Conservation (phyloP, 352 stramenopile species). For the Pythium apleroticum region DNA sequence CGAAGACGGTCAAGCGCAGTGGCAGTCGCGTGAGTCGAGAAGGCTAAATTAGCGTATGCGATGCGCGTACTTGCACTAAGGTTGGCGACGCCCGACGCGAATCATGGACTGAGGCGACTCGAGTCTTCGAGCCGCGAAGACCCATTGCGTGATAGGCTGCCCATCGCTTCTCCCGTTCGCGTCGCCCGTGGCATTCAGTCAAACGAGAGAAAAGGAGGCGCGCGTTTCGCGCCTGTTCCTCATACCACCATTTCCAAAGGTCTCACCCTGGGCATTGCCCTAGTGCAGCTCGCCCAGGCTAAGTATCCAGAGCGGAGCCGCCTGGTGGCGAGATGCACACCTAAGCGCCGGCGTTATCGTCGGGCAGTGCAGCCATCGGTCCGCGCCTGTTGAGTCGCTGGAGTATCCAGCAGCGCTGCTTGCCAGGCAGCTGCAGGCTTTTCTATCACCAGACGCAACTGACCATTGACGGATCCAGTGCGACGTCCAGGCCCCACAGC, state of each 20-base stretch:
- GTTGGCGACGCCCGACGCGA: neutral
- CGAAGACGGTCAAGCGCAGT: neutral
- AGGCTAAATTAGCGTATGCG: conserved; percentile 17
- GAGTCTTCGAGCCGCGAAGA: neutral
- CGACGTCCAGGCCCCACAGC: neutral
- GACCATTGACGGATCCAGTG: neutral
- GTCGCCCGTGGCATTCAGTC: neutral
- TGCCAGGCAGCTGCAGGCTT: neutral
- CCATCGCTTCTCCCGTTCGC: conserved; percentile 17
- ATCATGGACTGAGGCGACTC: conserved; percentile 20
- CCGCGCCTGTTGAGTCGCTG: neutral
- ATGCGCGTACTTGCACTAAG: neutral
- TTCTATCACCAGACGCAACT: neutral
- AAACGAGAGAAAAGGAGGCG: neutral
- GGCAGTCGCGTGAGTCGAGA: neutral
- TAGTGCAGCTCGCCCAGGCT: neutral
- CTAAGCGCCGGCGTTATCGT: conserved; percentile 10
- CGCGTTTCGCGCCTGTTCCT: conserved; percentile 25
- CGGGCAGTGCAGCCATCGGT: neutral
- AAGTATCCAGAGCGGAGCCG: conserved; percentile 1
- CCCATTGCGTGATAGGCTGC: neutral
- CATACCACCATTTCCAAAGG: conserved; percentile 11
- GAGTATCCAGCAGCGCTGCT: neutral
- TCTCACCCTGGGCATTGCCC: neutral
- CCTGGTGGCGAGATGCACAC: conserved; percentile 1